phyloP scores from a whole-genome alignment of 352 stramenopile genomes.

The Phytophthora cactorum region DNA sequence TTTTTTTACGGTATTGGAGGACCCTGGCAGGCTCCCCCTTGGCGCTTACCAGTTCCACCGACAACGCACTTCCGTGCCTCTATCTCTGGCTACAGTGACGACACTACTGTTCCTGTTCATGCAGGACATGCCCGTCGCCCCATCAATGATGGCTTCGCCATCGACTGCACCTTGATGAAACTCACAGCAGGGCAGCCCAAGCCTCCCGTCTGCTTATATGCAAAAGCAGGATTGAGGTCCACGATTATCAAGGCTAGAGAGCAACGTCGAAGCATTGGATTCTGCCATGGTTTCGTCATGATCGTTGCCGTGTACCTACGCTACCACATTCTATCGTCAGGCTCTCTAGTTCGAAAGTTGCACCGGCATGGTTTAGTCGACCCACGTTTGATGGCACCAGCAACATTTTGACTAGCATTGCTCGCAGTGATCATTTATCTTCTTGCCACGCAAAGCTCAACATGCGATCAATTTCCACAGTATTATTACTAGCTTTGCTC shows the following conservation, averaged over 20 bases:
- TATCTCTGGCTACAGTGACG: too few species aligned
- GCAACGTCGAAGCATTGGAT: neutral
- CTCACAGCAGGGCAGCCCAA: too few species aligned
- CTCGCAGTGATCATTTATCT: neutral
- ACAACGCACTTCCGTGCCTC: too few species aligned
- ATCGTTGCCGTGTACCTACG: slow-evolving; percentile 3
- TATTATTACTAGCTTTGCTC: neutral
- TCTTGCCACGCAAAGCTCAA: neutral
- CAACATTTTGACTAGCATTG: neutral
- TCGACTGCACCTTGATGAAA: too few species aligned
- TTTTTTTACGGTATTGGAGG: too few species aligned
- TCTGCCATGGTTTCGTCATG: neutral
- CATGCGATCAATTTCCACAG: neutral
- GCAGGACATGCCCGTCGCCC: too few species aligned
- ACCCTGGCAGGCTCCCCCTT: too few species aligned
- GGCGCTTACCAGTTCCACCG: too few species aligned
- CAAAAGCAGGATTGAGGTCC: too few species aligned
- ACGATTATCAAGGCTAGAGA: neutral
- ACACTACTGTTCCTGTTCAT: too few species aligned
- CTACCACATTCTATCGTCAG: neutral
- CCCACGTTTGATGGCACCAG: slow-evolving; percentile 6
- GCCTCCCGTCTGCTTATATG: too few species aligned
- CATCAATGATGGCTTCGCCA: too few species aligned
- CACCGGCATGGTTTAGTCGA: slow-evolving; percentile 9
- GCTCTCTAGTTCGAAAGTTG: slow-evolving; percentile 16